Evolutionary conservation across 2,329 filamentous ascomycete genomes (phyloP), one percentile per base, ranked within the genome.

Genomic region (Fusarium metavorans): DNA sequence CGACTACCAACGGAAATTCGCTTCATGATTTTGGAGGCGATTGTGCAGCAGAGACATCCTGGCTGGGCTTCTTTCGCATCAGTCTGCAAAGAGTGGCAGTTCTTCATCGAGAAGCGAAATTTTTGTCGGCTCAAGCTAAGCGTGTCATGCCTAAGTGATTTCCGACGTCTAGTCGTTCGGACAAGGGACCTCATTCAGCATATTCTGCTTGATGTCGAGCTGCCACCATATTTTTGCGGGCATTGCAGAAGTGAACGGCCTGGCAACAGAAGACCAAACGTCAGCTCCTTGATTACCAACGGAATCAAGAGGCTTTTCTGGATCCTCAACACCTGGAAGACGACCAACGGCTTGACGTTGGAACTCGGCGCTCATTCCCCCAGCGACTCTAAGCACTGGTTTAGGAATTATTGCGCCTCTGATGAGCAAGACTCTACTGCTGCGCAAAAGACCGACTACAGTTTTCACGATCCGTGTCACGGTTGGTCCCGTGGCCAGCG

Each of bases 31-130:
- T 68, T 83, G 59, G 68, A 73, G 52, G 43, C 34, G 67, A 75
- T 82, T 61, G 27, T 75, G 68, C 25, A 62, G 43, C 75, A 80
- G 48, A 83, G 79, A 72, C 41, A 78, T 70, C 70, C 69, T 37
- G 79, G 81, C 64, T 83, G 80, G 81, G 76, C 78, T 68, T 81
- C 78, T 60, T 70, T 77, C 63, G 80, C 81, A 25, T 78, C 80
- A 54, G 80, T 83, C 10, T 83, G 80, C 76, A 81, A 64, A 76
- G 82, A 83, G 78, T 84, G 81, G 82, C 80, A 81, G 67, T 9
- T 58, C 52, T 62, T 79, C 66, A 61, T 83, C 27, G 80, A 82
- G 68, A 79, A 71, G 50, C 50, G 20, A 35, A 83, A 78, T 56
- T 82, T 83, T 58, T 48, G 54, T 65, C 73, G 73, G 66, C 56